phyloP scores from a whole-genome alignment of 1,284 basidiomycete genomes.

The Ceratobasidium sp. region DNA sequence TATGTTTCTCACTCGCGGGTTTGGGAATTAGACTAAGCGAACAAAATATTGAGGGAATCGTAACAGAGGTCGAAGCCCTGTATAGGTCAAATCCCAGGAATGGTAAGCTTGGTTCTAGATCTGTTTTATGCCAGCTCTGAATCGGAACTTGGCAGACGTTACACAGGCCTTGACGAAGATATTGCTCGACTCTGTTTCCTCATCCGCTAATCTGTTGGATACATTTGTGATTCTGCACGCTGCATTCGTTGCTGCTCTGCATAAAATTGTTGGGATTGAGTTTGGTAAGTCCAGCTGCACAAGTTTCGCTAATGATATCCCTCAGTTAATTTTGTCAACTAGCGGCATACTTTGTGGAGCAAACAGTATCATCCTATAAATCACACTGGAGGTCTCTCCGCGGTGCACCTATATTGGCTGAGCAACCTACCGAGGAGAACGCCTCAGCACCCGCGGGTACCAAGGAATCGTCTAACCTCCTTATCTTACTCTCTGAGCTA shows the following conservation, averaged over 20 bases:
- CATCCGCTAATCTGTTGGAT: constrained; percentile 86
- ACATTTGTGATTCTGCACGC: constrained; percentile 93
- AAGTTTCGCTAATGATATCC: neutral
- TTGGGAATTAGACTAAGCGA: constrained; percentile 78
- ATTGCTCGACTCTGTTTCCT: constrained; percentile 85
- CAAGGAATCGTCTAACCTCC: constrained; percentile 91
- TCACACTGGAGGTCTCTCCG: constrained; percentile 62
- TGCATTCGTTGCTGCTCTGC: constrained; percentile 85
- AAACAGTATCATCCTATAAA: constrained; percentile 76
- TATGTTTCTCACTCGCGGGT: constrained; percentile 31
- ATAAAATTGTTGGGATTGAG: constrained; percentile 89
- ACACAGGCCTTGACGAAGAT: constrained; percentile 83
- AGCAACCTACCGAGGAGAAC: constrained; percentile 51
- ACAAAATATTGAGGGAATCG: constrained; percentile 86
- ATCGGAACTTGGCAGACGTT: constrained; percentile 69
- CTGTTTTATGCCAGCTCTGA: neutral
- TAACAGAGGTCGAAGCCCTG: constrained; percentile 81
- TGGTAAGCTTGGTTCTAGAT: constrained; percentile 64
- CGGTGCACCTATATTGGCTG: constrained; percentile 5
- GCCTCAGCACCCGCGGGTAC: constrained; percentile 61
- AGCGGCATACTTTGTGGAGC: constrained; percentile 86
- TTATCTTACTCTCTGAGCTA: constrained; percentile 89
- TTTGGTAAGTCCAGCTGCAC: constrained; percentile 71
- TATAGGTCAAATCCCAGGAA: constrained; percentile 86
- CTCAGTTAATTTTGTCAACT: constrained; percentile 38